phyloP scores from a whole-genome alignment of 148 eudicot species.

The Rheum nobile region DNA sequence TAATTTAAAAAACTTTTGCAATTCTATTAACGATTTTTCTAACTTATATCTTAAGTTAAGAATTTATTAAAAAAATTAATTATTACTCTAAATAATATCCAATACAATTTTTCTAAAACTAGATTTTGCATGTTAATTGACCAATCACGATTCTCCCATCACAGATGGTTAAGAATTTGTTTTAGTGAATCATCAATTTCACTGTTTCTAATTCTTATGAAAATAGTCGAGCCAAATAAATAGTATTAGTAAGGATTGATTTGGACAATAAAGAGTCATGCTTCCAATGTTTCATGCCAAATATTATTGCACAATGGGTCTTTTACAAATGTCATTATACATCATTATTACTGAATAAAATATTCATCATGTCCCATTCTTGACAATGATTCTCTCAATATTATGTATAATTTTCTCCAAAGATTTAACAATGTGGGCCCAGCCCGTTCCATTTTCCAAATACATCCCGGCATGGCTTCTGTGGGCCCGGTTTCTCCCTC shows the following conservation, averaged over 20 bases:
- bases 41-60: too few species aligned
- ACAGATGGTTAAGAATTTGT: not conserved
- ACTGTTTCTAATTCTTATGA: not conserved
- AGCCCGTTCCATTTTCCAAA: not conserved
- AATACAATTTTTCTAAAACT: too few species aligned
- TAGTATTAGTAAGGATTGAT: not conserved
- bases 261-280: not conserved
- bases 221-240: not conserved
- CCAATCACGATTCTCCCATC: too few species aligned
- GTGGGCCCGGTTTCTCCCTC: not conserved
- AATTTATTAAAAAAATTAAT: too few species aligned
- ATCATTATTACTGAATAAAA: not conserved
- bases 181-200: not conserved
- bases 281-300: not conserved
- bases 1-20: too few species aligned
- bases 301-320: not conserved
- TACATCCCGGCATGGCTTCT: slow-evolving; percentile 4
- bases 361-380: not conserved
- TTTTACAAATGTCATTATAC: not conserved
- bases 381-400: not conserved
- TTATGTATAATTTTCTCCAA: not conserved
- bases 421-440: not conserved
- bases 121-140: too few species aligned
- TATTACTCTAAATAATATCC: too few species aligned
- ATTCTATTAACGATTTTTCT: too few species aligned